Conservation (phyloP, 768 basidiomycete genomes). For the Suillus plorans region DNA sequence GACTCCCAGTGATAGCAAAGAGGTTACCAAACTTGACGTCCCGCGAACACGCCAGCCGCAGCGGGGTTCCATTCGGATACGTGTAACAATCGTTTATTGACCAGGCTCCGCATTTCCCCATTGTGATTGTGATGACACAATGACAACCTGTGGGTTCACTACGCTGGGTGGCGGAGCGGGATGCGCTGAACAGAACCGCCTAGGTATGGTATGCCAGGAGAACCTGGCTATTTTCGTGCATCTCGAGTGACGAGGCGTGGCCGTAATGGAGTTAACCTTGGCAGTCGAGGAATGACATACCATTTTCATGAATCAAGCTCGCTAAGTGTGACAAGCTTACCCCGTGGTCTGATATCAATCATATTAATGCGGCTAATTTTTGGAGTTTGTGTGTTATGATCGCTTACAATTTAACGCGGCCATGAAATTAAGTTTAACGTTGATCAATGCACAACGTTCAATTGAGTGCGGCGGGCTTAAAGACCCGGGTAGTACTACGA, state of each 20-base stretch:
- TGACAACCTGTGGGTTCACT: background rate
- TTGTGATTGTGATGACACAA: background rate
- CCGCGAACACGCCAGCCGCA: background rate
- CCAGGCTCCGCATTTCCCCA: background rate
- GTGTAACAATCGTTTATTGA: background rate
- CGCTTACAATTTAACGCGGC: background rate
- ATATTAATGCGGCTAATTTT: background rate
- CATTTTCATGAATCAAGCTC: background rate
- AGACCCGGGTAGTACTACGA: background rate
- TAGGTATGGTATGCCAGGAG: background rate
- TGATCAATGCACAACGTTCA: background rate
- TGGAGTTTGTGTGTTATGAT: background rate
- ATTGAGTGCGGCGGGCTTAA: background rate
- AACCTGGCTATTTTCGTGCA: background rate
- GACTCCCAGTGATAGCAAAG: background rate
- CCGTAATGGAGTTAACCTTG: background rate
- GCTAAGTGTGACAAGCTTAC: background rate
- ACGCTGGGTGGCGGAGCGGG: background rate
- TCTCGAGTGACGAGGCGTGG: background rate
- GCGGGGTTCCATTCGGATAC: background rate
- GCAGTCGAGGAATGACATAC: background rate
- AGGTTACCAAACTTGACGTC: background rate
- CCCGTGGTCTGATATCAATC: background rate
- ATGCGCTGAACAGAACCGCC: background rate
- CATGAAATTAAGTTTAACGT: background rate